Evolutionary conservation across 306 rosid species (phyloP), one percentile per base, ranked within the genome.

Genomic region (Cucurbita maxima): DNA sequence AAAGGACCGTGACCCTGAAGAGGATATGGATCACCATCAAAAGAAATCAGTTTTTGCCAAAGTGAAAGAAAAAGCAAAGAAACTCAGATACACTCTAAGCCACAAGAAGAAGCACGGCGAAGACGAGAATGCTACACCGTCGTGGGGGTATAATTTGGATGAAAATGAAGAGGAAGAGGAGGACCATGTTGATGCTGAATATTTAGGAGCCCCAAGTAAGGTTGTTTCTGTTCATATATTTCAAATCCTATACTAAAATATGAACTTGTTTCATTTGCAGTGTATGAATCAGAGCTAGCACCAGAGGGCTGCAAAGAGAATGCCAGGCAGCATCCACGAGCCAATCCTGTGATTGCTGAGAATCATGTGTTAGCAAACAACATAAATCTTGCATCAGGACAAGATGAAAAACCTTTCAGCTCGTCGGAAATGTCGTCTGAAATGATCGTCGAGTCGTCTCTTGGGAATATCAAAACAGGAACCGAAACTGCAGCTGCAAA

Each of bases 11-110:
- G 94, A 86, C 71, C 40, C 50, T 0, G 90, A 88, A 62, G 96
- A 90, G 52, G 92, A 88, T 60, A 88, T 80, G 11, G 70, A 81
- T 73, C 87, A 74, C 76, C 91, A 78, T 79, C 97, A 78, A 59
- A 90, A 89, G 90, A 94, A 94, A 83, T 94, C 98, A 25, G 95
- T 94, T 69, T 87, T 91, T 68, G 58, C 87, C 57, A 94, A 89
- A 83, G 96, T 94, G 72, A 90, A 89, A 79, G 98, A 90, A 79
- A 94, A 89, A 77, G 96, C 98, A 71, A 90, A 81, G 85, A 94
- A 89, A 79, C 62, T 90, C 44, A 84, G 87, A 59, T 78, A 86
- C 79, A 81, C 84, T 70, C 95, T 94, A 77, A 89, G 96, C 86
- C 12, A 19, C 81, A 90, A 89, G 88, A 94, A 80, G 75, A 90